These are phyloP conservation scores for Kwoniella shivajii DNA, from an alignment of 1,284 basidiomycete species.

Conservation along the genomic window DNA sequence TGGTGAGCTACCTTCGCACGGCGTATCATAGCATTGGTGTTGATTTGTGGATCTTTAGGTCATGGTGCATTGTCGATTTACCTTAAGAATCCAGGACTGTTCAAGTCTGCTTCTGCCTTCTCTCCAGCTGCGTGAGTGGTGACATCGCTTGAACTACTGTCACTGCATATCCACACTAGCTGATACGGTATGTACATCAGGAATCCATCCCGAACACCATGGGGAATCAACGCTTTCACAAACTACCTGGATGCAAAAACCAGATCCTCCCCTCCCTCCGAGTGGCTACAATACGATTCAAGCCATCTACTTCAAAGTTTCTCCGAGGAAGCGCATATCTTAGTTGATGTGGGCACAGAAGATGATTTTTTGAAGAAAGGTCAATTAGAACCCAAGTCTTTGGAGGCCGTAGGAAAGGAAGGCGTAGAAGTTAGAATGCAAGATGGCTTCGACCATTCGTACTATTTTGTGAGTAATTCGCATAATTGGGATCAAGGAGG, in stretches of 20 bases:
- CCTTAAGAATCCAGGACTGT: conserved; percentile 69
- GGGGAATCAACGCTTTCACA: conserved; percentile 90
- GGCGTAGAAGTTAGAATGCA: conserved; percentile 79
- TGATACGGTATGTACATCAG: conserved; percentile 30
- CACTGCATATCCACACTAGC: too few species aligned
- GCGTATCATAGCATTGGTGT: conserved; percentile 90
- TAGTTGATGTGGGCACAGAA: conserved; percentile 82
- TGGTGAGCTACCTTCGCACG: conserved; percentile 56
- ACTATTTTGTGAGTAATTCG: conserved; percentile 86
- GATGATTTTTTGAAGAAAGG: conserved; percentile 85
- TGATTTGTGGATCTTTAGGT: conserved; percentile 53
- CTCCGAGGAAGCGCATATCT: conserved; percentile 68
- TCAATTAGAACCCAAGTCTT: conserved; percentile 87
- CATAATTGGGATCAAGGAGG: too few species aligned
- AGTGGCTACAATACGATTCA: conserved; percentile 69
- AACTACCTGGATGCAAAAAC: conserved; percentile 68
- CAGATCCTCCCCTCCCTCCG: conserved; percentile 56
- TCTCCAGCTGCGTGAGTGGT: conserved; percentile 73
- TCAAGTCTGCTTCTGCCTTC: conserved; percentile 90
- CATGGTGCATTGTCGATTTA: conserved; percentile 93
- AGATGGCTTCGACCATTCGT: conserved; percentile 87
- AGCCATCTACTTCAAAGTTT: conserved; percentile 74
- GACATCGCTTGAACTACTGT: too few species aligned
- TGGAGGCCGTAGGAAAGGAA: conserved; percentile 73
- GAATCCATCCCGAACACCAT: conserved; percentile 83